Conservation (phyloP, 805 yeast species). For the Helenozyma rhizophorensis region DNA sequence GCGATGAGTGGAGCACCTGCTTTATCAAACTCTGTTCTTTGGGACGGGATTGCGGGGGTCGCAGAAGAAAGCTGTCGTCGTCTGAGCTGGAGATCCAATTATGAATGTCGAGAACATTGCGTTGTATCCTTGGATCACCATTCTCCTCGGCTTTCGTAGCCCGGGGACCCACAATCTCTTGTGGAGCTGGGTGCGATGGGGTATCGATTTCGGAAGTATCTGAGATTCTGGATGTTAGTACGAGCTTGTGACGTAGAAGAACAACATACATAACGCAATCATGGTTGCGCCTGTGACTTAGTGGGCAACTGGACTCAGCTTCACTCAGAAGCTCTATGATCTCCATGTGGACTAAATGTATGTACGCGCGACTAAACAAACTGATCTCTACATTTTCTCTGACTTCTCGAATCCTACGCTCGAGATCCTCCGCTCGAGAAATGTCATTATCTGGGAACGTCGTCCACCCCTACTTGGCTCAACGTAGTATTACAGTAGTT, state of each 20-base stretch:
- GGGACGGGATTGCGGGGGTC: not conserved
- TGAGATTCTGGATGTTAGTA: slow-evolving; percentile 5
- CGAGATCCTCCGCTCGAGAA: too few species aligned
- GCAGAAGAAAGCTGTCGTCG: slow-evolving; percentile 9
- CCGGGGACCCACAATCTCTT: too few species aligned
- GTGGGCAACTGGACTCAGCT: not conserved
- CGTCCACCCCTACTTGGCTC: too few species aligned
- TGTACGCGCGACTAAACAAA: too few species aligned
- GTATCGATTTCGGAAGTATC: slow-evolving; percentile 1
- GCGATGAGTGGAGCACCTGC: slow-evolving; percentile 7
- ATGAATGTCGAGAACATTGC: slow-evolving; percentile 10
- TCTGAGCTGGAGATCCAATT: slow-evolving; percentile 18
- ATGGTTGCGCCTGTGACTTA: not conserved
- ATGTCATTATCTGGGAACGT: too few species aligned
- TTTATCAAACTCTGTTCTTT: not conserved
- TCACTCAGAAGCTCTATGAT: slow-evolving; percentile 15
- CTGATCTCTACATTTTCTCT: too few species aligned
- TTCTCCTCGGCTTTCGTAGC: too few species aligned
- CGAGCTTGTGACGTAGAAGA: not conserved
- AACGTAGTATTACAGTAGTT: too few species aligned
- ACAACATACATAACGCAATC: slow-evolving; percentile 11
- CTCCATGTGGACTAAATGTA: slow-evolving; percentile 11
- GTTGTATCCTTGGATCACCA: too few species aligned
- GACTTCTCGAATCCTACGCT: too few species aligned
- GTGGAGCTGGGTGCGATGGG: too few species aligned